Evolutionary conservation across 345 rosid genomes (phyloP), one percentile per base, ranked within the genome.

Genomic region (Brassica incana): DNA sequence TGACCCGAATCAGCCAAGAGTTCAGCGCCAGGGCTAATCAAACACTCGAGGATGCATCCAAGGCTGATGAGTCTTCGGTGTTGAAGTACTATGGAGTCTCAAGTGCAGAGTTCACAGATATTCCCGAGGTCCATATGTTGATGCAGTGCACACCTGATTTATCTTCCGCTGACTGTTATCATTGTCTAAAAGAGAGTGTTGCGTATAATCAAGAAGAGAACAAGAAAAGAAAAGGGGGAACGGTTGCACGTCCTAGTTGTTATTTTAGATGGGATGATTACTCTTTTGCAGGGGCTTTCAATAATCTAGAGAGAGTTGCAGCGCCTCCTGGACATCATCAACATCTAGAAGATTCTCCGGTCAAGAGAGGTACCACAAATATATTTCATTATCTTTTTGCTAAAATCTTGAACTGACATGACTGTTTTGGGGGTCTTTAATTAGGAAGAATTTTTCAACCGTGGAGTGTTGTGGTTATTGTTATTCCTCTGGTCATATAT

Each of bases 71-170:
- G 64, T 80, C 89, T 52, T 80, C 84, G 62, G 80, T 63, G 0
- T 80, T 77, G 23, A 86, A 89, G 67, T 81, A 77, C 5, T 88
- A 69, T 74, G 88, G 75, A 16, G 80, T 78, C 18, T 85, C 76
- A 4, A 76, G 83, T 58, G 80, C 84, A 1, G 72, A 59, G 20
- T 9, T 81, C 20, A 67, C 75, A 4, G 52, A 52, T 4, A 9
- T 0, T 5, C 36, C 67, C 0, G 81, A 20, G 2, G 82, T 85
- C 9, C 83, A 84, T 69, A 83, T 83, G 9, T 2, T 89, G 48
- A 80, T 80, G 85, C 88, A 87, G 48, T 89, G 96, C 76, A 82
- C 86, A 8, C 88, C 93, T n/a, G 93, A 91, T 64, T 8, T 89
- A 27, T 80, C 86, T 1, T 65, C 30, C n/a, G 18, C 16, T 32